phyloP scores from a whole-genome alignment of 73 alveolate genomes.

The Paramecium sexaurelia region DNA sequence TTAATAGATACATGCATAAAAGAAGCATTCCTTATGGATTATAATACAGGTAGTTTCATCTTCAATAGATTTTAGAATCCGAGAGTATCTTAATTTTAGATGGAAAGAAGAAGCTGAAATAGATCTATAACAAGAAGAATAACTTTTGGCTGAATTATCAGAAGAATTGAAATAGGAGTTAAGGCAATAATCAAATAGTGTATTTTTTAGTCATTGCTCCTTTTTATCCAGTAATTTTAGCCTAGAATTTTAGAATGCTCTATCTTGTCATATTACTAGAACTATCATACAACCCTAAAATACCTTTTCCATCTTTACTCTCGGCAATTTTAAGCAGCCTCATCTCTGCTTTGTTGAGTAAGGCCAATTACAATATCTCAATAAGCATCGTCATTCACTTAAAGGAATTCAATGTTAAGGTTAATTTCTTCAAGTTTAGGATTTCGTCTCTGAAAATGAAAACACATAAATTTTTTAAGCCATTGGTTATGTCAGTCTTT shows the following conservation, averaged over 20 bases:
- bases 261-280: constrained; percentile 12
- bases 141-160: constrained; percentile 51
- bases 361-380: constrained; percentile 3
- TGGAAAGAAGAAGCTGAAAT: constrained; percentile 68
- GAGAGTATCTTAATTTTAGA: constrained; percentile 50
- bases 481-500: constrained; percentile 39
- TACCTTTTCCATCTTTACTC: constrained; percentile 24
- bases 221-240: constrained; percentile 60
- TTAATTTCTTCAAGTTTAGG: not conserved
- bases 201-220: constrained; percentile 43
- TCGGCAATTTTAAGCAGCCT: not conserved
- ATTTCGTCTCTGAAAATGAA: constrained; percentile 20
- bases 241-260: constrained; percentile 7
- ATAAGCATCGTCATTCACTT: not conserved
- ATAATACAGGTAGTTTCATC: not conserved
- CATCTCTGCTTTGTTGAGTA: constrained; percentile 9
- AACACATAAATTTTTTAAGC: not conserved
- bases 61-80: not conserved
- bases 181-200: constrained; percentile 38
- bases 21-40: not conserved
- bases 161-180: constrained; percentile 44
- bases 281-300: constrained; percentile 21
- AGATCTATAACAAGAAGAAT: constrained; percentile 47
- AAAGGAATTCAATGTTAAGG: constrained; percentile 4
- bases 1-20: constrained; percentile 50